Base-by-base conservation (phyloP, 2,329 filamentous ascomycete genomes). In the Trichoderma lentiforme region DNA sequence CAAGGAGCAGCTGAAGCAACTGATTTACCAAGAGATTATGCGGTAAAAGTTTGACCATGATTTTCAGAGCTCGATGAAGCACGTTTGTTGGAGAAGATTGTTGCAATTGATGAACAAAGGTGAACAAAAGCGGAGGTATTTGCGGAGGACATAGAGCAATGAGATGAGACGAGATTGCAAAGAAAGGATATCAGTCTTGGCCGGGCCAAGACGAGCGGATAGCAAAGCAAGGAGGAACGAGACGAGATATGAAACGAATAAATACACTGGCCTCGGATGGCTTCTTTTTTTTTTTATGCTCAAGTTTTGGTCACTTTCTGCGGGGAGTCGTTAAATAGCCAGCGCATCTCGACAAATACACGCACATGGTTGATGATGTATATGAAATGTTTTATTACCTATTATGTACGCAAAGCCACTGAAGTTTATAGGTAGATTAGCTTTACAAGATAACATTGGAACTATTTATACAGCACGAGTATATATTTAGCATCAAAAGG, bases 1-100 rank as follows among this genome's bases (percentile, higher is more conserved):
- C 86, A 99, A 99, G 86, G 96, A 99, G 85, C 94, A 99, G 84
- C 84, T 99, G 82, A 98, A 98, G 87, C 89, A 96, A 80, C 87
- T 99, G 81, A 99, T 99, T 83, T 99, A 95, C 84, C 91, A 98
- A 82, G 96, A 99, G 86, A 98, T 98, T 79, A 98, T 90, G 88
- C 86, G 88, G 81, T 90, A 79, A 56, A 71, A 47, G 7, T 6
- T 21, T 39, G 60, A 15, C 14, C 39, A 28, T 39, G 15, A 32
- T 51, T 36, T 26, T 26, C 36, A 32, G 36, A 30, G 21, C 39
- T 61, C 5, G 56, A 28, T 53, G 66, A 62, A 36, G 28, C 28
- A 36, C 34, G 26, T 70, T 70, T 34, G 36, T 39, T 64, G 56
- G 24, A 47, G 6, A 36, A 71, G 26, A n/a, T n/a, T 43, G 43